These are phyloP conservation scores for Lactifluus piperatus DNA, from an alignment of 768 basidiomycete species.

Conservation along the genomic window DNA sequence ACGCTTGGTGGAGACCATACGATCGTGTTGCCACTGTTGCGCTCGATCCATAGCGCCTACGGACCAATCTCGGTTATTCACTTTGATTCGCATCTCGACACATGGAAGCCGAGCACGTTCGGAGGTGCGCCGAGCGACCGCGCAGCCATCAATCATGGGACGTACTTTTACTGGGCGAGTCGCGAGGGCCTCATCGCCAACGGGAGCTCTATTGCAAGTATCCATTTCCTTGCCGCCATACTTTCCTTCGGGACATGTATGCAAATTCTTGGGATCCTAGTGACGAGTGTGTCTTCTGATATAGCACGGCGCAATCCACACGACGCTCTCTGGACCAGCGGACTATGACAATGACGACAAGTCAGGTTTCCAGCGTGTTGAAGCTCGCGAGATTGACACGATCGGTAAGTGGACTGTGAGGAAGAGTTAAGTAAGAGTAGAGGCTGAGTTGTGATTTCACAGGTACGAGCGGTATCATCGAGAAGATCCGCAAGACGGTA, in stretches of 20 bases:
- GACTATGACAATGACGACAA: slow-evolving; percentile 74
- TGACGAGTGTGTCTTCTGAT: slow-evolving; percentile 31
- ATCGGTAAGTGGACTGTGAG: slow-evolving; percentile 39
- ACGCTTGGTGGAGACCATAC: slow-evolving; percentile 88
- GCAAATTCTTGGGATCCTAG: slow-evolving; percentile 65
- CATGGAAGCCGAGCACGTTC: slow-evolving; percentile 69
- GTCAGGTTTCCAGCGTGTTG: slow-evolving; percentile 74
- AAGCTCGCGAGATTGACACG: slow-evolving; percentile 78
- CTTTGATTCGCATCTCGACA: slow-evolving; percentile 80
- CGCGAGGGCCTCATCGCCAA: slow-evolving; percentile 74
- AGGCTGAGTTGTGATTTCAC: not conserved
- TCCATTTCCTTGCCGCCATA: slow-evolving; percentile 27
- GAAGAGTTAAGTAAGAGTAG: not conserved
- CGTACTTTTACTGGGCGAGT: slow-evolving; percentile 86
- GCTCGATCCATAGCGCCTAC: slow-evolving; percentile 69
- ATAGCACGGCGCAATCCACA: slow-evolving; percentile 82
- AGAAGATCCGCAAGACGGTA: slow-evolving; percentile 71
- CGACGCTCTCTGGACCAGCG: slow-evolving; percentile 66
- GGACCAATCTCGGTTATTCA: slow-evolving; percentile 78
- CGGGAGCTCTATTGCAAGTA: slow-evolving; percentile 77
- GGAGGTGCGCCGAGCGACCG: slow-evolving; percentile 65
- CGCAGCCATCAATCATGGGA: slow-evolving; percentile 78
- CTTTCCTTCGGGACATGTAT: slow-evolving; percentile 18
- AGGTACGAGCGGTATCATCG: slow-evolving; percentile 71
- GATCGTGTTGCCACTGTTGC: slow-evolving; percentile 57